Evolutionary conservation across 169 alveolate species (phyloP), one percentile per base, ranked within the genome.

Genomic region (Babesia bovis): DNA sequence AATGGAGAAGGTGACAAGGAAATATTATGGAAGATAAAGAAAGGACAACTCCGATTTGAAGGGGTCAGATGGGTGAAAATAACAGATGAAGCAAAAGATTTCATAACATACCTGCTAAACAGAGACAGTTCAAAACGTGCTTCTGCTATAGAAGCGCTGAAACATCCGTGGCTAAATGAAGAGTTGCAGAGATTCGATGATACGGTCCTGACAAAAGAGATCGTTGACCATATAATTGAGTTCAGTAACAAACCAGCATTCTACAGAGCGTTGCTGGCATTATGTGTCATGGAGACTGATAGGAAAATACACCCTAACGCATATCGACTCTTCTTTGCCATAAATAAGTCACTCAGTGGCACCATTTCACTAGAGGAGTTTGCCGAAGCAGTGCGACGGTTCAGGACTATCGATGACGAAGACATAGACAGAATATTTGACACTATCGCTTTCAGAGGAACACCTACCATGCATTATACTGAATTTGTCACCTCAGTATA

Each of bases 1-100:
- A 74, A 73, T 32, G 90, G 92, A 36, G 84, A 57, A 33, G 84
- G 85, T 23, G 89, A 88, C 56, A 87, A 81, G 36, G 91, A 83
- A 49, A 84, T 88, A 2, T 67, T 84, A 45, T 81, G 73, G 57
- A 88, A 79, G 83, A 81, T 88, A n/a, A 79, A 79, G 52, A 69
- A 51, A 78, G 87, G 78, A 38, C 26, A 23, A 21, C 59, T 79
- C 33, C 51, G 58, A 38, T 79, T 79, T 49, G 83, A 67, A 21
- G 87, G 87, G 1, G 72, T 49, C 17, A 45, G 87, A 19, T 79
- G 87, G 87, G 49, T 26, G 40, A 33, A 52, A 42, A 74, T 79
- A 6, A 65, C 84, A 3, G 70, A 70, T n/a, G 23, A 28, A 58
- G 87, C 76, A 21, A 79, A 69, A 49, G 87, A 79, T 32, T 79